These are phyloP conservation scores for Cordyceps fumosorosea DNA, from an alignment of 2,329 filamentous ascomycete species.

Conservation along the genomic window DNA sequence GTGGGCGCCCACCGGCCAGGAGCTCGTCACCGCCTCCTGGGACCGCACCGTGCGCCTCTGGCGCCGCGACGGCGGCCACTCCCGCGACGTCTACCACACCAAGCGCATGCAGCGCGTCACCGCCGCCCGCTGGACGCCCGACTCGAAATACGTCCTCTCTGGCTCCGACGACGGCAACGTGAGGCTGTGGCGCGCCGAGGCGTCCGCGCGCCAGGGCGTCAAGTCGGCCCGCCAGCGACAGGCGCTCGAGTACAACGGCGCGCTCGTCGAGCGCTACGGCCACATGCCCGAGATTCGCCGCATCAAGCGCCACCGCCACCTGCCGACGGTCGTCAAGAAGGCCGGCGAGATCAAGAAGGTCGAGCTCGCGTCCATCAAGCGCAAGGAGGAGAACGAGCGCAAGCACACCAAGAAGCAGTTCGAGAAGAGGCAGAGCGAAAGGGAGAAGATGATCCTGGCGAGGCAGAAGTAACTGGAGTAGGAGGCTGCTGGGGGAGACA, in stretches of 20 bases:
- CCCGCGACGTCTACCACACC: slow-evolving; percentile 91
- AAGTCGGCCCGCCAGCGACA: slow-evolving; percentile 80
- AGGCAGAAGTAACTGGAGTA: slow-evolving; percentile 40
- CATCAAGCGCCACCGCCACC: slow-evolving; percentile 83
- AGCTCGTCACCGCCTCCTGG: slow-evolving; percentile 84
- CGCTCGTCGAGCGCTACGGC: slow-evolving; percentile 73
- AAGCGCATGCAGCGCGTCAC: slow-evolving; percentile 97
- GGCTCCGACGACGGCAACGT: slow-evolving; percentile 90
- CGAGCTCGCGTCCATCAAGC: slow-evolving; percentile 81
- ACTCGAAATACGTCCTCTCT: slow-evolving; percentile 81
- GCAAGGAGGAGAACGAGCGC: slow-evolving; percentile 87
- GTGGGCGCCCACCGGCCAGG: slow-evolving; percentile 89
- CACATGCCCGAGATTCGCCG: slow-evolving; percentile 96
- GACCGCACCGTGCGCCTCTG: slow-evolving; percentile 81
- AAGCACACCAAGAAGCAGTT: slow-evolving; percentile 83
- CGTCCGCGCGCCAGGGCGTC: slow-evolving; percentile 74
- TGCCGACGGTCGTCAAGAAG: slow-evolving; percentile 93
- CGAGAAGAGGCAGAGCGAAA: slow-evolving; percentile 65
- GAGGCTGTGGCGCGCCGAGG: slow-evolving; percentile 80
- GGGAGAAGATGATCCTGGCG: slow-evolving; percentile 87
- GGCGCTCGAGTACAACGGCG: slow-evolving; percentile 85
- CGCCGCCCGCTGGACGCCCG: slow-evolving; percentile 75
- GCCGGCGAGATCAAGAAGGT: slow-evolving; percentile 89
- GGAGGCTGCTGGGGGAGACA: not conserved
- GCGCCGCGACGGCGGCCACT: slow-evolving; percentile 73